Evolutionary conservation across 768 basidiomycete species (phyloP).

Genomic region (Coprinopsis strossmayeri): DNA sequence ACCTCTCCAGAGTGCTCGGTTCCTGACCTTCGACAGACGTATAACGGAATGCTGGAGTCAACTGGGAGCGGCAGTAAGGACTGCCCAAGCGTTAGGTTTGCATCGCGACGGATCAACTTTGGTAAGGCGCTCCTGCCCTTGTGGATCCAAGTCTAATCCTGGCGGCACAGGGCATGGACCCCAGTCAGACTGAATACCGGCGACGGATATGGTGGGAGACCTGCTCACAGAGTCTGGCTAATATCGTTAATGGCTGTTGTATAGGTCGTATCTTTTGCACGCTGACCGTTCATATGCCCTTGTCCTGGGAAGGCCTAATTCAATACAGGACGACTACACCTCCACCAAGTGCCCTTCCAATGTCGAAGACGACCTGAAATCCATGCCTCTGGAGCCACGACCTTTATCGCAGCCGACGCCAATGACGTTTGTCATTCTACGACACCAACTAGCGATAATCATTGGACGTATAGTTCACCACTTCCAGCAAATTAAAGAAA

Average conservation of each 20-base stretch:
- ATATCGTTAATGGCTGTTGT: background rate
- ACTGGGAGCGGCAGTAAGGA: conserved; percentile 85
- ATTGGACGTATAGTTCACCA: conserved; percentile 91
- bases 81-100: conserved; percentile 88
- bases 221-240: background rate
- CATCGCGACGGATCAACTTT: conserved; percentile 84
- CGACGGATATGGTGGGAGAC: conserved; percentile 73
- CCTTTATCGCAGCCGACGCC: conserved; percentile 67
- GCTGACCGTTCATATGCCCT: conserved; percentile 90
- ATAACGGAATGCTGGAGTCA: conserved; percentile 97
- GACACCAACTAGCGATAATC: conserved; percentile 75
- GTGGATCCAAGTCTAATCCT: background rate
- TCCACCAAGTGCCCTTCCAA: conserved; percentile 76
- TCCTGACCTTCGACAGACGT: conserved; percentile 67
- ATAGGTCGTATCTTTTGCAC: conserved; percentile 83
- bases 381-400: conserved; percentile 38
- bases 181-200: conserved; percentile 78
- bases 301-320: conserved; percentile 84
- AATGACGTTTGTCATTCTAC: conserved; percentile 84
- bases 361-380: conserved; percentile 53
- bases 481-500: conserved; percentile 79
- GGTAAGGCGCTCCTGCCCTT: conserved; percentile 35
- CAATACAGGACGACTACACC: conserved; percentile 85
- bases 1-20: conserved; percentile 42
- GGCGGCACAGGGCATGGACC: conserved; percentile 54